Evolutionary conservation across 257 asterid species (phyloP).

Genomic region (Solanum medicagineum): DNA sequence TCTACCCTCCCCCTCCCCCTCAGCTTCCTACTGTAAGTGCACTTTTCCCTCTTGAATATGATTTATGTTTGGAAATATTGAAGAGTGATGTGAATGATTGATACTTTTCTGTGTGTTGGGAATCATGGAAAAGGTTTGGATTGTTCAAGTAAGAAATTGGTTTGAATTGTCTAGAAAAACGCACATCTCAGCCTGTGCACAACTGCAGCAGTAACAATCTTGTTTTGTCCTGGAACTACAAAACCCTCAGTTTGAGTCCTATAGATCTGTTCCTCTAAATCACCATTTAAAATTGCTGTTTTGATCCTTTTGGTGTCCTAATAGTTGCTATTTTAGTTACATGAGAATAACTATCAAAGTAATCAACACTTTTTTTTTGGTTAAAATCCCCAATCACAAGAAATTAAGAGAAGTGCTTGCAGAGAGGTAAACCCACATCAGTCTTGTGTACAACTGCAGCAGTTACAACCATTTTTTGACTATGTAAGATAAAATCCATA

Average conservation of each 20-base stretch:
- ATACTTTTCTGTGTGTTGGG: not conserved
- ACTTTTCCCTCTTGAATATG: not conserved
- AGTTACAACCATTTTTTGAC: not conserved
- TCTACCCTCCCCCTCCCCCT: constrained; percentile 82
- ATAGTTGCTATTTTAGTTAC: too few relatives aligned
- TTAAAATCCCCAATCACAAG: too few relatives aligned
- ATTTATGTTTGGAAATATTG: not conserved
- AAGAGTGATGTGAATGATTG: not conserved
- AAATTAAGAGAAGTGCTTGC: too few relatives aligned
- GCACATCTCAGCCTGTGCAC: not conserved
- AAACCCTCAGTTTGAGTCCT: too few relatives aligned
- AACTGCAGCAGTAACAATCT: not conserved
- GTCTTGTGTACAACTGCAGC: not conserved
- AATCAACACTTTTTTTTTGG: too few relatives aligned
- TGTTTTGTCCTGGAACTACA: too few relatives aligned
- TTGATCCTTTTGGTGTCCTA: too few relatives aligned
- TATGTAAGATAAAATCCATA: not conserved
- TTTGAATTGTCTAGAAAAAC: not conserved
- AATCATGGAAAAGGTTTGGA: not conserved
- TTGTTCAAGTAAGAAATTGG: not conserved
- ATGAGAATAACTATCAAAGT: too few relatives aligned
- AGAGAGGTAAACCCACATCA: too few relatives aligned
- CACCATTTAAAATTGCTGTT: too few relatives aligned
- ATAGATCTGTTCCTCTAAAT: too few relatives aligned
- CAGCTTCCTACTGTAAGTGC: constrained; percentile 64